Base-by-base conservation (phyloP, 1,139 yeast species). In the Sugiyamaella grinbergsii region DNA sequence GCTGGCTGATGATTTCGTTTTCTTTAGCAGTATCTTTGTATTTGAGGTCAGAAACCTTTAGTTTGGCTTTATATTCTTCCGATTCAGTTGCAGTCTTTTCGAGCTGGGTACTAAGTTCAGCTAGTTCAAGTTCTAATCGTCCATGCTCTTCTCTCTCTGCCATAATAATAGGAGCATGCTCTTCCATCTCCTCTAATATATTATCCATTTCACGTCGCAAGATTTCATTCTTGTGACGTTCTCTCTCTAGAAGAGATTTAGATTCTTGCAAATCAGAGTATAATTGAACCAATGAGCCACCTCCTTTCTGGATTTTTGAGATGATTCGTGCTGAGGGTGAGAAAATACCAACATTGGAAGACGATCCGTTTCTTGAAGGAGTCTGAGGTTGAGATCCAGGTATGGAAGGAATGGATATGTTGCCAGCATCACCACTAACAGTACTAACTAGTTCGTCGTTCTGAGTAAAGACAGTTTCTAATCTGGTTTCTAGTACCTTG, bases 141-240 rank as follows among this genome's bases (percentile, higher is more conserved):
- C 68, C 63, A 32, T 78, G 76, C 53, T 78, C 80, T 50, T 76
- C 80, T 50, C 75, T 82, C 65, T 81, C 87, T 56, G 81, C 85
- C 69, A 85, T 78, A 46, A 91, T 77, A 1, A 84, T 74, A 0
- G 98, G 98, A 50, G 89, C 84, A 60, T 86, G 84, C 22, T 80
- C 76, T 63, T 90, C 95, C 58, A 93, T 73, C 64, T 91, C 97
- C 28, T 73, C 74, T 31, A 90, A 80, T 60, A 91, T 83, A 0
- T 77, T 72, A 58, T 85, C 84, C 55, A 91, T 73, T 67, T 89
- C 93, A 32, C 73, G 68, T 53, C 91, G 85, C 51, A 91, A 74
- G 52, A 79, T 77, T 52, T 81, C 83, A 61, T 87, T 90, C 53
- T 86, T 84, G 28, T 83, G 76, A 59, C 81, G 79, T 64, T 89